phyloP scores from a whole-genome alignment of 768 basidiomycete genomes.

The Sporobolomyces roseus region DNA sequence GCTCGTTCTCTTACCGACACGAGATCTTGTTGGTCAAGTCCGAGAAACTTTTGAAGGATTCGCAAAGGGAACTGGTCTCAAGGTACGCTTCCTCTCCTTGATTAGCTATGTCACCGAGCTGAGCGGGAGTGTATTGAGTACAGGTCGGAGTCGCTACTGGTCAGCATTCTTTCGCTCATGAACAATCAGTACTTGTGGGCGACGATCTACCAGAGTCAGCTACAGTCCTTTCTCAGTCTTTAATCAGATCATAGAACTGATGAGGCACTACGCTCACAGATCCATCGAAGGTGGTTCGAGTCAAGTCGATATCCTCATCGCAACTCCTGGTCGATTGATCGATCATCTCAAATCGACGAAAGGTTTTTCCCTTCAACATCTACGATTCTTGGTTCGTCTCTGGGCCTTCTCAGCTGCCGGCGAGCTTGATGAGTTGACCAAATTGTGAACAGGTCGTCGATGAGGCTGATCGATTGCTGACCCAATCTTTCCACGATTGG shows the following conservation, averaged over 20 bases:
- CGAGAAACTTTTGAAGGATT: constrained; percentile 83
- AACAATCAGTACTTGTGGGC: constrained; percentile 73
- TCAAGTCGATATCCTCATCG: constrained; percentile 87
- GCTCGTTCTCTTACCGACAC: constrained; percentile 83
- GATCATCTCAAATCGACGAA: constrained; percentile 85
- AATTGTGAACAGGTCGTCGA: constrained; percentile 70
- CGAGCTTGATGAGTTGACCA: background rate
- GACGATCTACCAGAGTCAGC: constrained; percentile 59
- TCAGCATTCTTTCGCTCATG: constrained; percentile 88
- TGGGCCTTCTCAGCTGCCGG: background rate
- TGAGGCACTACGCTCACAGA: constrained; percentile 5
- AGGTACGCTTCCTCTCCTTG: constrained; percentile 54
- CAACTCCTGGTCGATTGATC: constrained; percentile 90
- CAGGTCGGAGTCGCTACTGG: constrained; percentile 79
- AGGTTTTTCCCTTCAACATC: constrained; percentile 86
- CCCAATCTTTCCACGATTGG: constrained; percentile 97
- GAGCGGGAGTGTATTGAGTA: background rate
- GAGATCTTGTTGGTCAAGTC: constrained; percentile 88
- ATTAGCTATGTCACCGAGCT: no score
- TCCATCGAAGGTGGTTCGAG: constrained; percentile 81
- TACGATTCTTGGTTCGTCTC: constrained; percentile 78
- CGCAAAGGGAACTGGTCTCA: constrained; percentile 77
- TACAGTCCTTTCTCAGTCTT: no score
- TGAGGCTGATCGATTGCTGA: constrained; percentile 92
- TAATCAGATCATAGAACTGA: no score